Evolutionary conservation across 805 yeast genomes (phyloP), one percentile per base, ranked within the genome.

Genomic region (Wickerhamiella sergipiensis): DNA sequence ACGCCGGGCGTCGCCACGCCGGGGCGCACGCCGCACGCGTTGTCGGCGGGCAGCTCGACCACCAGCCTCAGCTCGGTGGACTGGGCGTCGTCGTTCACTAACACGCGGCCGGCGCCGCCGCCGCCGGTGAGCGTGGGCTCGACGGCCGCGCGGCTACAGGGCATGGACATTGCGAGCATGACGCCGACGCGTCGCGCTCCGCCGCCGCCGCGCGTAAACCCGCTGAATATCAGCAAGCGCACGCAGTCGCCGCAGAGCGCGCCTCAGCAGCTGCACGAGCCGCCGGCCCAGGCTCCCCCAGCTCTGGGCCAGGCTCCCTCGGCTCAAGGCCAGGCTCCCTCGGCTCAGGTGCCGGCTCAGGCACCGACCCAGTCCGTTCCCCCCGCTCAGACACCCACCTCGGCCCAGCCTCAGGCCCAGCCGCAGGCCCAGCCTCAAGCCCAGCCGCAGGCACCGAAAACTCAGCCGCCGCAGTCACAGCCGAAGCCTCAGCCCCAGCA

Each of bases 51-150:
- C 22, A 40, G 43, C 43, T 19, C 24, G 6, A 10, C 13, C 10
- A 19, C 43, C 6, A 40, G 43, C 18, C 43, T 40, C 4, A 21
- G n/a, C n/a, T 18, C 43, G 24, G 19, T 19, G 15, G 24, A 40
- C 43, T 45, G 36, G 36, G 36, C 47, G 3, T 15, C 47, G 26
- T 31, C 45, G 43, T 49, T 49, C 47, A 49, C 46, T n/a, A 49
- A 49, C 15, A 42, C 47, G 24, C 51, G 48, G 29, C 48, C 52
- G 18, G 49, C 56, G 22, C 46, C 56, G 38, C 46, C 50, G 26
- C 50, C 56, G 29, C 45, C 49, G 33, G 43, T 26, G 17, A 23
- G 18, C 24, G 39, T 29, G 45, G 40, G 42, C 48, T 40, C 43
- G 3, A 13, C 43, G 15, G 6, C 24, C 7, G 15, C 43, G n/a